phyloP scores from a whole-genome alignment of 129 eudicot genomes.

The Flaveria bidentis region DNA sequence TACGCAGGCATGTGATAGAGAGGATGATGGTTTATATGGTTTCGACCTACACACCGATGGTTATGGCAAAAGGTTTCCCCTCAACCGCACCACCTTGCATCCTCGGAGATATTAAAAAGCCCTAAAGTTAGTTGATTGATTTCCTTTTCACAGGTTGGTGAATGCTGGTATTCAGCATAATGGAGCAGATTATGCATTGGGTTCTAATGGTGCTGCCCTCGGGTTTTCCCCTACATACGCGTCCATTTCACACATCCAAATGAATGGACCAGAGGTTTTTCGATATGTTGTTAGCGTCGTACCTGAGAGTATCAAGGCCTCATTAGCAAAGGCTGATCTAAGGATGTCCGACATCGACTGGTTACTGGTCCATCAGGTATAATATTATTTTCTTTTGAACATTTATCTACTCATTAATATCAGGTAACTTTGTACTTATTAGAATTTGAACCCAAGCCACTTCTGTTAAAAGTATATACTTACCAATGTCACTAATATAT shows the following conservation, averaged over 20 bases:
- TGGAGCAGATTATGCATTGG: conserved; percentile 35
- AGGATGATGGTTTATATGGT: conserved; percentile 72
- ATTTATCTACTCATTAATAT: too few species aligned
- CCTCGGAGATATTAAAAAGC: not conserved
- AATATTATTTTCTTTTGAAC: too few species aligned
- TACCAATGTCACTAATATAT: too few species aligned
- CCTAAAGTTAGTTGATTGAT: not conserved
- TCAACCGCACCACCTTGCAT: not conserved
- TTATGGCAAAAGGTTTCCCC: conserved; percentile 54
- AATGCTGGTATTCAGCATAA: conserved; percentile 48
- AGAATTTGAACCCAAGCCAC: too few species aligned
- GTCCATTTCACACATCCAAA: conserved; percentile 57
- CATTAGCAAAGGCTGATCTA: conserved; percentile 69
- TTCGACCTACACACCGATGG: conserved; percentile 91
- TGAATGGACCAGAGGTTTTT: conserved; percentile 87
- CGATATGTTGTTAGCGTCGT: conserved; percentile 75
- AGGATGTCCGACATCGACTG: conserved; percentile 67
- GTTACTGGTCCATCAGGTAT: conserved; percentile 83
- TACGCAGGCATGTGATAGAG: conserved; percentile 64
- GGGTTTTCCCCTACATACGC: conserved; percentile 53
- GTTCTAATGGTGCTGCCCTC: conserved; percentile 42
- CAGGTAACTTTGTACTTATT: too few species aligned
- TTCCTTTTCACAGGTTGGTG: conserved; percentile 46
- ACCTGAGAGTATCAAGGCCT: conserved; percentile 69
- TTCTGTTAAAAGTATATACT: not conserved